Conservation (phyloP, 768 basidiomycete species). For the Trichaptum fuscoviolaceum region DNA sequence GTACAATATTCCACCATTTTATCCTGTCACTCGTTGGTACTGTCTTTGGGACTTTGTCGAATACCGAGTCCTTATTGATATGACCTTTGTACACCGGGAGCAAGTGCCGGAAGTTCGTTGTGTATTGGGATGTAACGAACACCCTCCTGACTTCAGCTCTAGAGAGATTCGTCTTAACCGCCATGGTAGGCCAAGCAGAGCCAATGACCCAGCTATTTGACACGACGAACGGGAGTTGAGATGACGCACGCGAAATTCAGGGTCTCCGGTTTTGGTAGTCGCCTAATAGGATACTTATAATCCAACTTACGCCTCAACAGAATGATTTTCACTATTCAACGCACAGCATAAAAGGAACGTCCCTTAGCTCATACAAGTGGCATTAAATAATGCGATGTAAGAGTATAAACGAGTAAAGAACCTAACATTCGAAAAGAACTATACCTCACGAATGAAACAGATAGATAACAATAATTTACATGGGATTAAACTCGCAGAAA, state of each 20-base stretch:
- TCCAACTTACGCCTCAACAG: no score
- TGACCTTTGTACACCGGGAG: not conserved
- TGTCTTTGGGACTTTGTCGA: constrained; percentile 33
- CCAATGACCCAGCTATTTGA: not conserved
- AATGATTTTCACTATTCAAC: no score
- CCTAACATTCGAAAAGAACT: no score
- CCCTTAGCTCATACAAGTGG: no score
- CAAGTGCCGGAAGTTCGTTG: constrained; percentile 3
- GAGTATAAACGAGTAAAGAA: no score
- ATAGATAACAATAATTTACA: not conserved
- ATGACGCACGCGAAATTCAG: not conserved
- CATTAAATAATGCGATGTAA: no score
- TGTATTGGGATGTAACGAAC: not conserved
- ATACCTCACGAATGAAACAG: not conserved
- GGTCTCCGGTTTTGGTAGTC: no score
- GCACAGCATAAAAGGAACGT: no score
- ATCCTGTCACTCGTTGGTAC: constrained; percentile 64
- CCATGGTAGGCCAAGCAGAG: not conserved
- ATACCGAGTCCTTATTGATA: not conserved
- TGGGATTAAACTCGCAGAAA: not conserved
- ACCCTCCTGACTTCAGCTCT: not conserved
- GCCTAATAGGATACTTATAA: no score
- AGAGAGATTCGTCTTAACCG: not conserved
- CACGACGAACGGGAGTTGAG: not conserved
- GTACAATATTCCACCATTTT: constrained; percentile 84